Evolutionary conservation across 495 filamentous ascomycete genomes (phyloP), one percentile per base, ranked within the genome.

Genomic region (Thermothielavioides terrestris): DNA sequence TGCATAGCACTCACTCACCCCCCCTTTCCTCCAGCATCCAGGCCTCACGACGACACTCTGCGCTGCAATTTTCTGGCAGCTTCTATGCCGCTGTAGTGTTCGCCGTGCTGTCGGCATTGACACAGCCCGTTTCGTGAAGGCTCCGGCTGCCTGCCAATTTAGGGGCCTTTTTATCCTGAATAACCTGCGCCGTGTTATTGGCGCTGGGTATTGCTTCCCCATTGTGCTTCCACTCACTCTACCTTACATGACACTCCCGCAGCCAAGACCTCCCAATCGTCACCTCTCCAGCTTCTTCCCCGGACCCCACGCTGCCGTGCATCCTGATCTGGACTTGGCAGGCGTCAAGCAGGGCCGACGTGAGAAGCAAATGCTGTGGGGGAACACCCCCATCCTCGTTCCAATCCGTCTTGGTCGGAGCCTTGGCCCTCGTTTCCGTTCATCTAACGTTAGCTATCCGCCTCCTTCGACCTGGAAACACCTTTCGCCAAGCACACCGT

Each of bases 121-220:
- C n/a, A n/a, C n/a, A n/a, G n/a, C n/a, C n/a, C 40, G 14, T 30
- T 10, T 25, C 18, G 26, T 43, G 27, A 6, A 10, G 41, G 22
- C 17, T 17, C 32, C 11, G 27, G 42, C 28, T 31, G 20, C 7
- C 42, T 18, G 17, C 36, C 31, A 22, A 44, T 44, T 11, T 34
- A 21, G 7, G 2, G 6, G 11, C 10, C 42, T 8, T 34, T 28
- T 46, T 25, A 46, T 17, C 42, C 42, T 35, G 30, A 25, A 35
- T 35, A 35, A 6, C 42, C 42, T 15, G 22, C 42, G n/a, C 42
- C 31, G 18, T 46, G 42, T n/a, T n/a, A 35, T 46, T 46, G 42
- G 30, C 31, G 30, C 14, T 14, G 14, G 14, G 15, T 23, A 35
- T 26, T 25, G 14, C 22, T 4, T 2, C 31, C 40, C 12, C 21